Evolutionary conservation across 352 stramenopile genomes (phyloP), one percentile per base, ranked within the genome.

Genomic region (Phytopythium sindhum): DNA sequence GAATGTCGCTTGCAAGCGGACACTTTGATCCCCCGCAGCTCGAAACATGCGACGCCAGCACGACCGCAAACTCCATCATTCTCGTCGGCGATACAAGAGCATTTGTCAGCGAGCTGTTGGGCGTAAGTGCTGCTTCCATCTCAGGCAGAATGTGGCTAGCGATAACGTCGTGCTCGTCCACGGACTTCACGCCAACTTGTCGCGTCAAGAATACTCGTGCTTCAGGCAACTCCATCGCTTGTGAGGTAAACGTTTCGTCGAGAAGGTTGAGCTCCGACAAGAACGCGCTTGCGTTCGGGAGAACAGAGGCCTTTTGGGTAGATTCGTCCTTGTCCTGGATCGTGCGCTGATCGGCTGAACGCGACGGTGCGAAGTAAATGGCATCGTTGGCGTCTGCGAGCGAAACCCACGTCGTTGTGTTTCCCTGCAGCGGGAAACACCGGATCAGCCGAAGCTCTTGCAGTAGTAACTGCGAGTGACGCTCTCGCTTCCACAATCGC

Each of bases 121-220:
- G 26, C 23, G 54, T 35, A 21, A 12, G 23, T 7, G 62, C 21
- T 9, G 39, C 31, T 11, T 66, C 35, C 58, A 91, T 74, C 53
- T 77, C 70, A 0, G 83, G 81, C 0, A 92, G 35, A 6, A 94
- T 71, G 50, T 92, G 73, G 50, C 87, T 84, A 0, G 60, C 62
- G 31, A 91, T 87, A 26, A 94, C 58, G n/a, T 94, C 79, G 35
- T 91, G 84, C 59, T 89, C 81, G 56, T 83, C 68, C 54, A 91
- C 74, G 24, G 81, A 73, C 60, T 86, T 85, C 37, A 94, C 54
- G 4, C 85, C 78, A 19, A 86, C 67, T 10, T 88, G 67, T 2
- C 75, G 71, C 31, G 80, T 60, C 63, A 92, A 23, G 24, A 94
- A 94, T 9, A 64, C 53, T 15, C 74, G 73, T n/a, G 73, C 47